Percentiles rank a stretch among this genome's conserved stretches.
phyloP scores from a whole-genome alignment of 495 filamentous ascomycete species.

The Staphylotrichum longicolle region DNA sequence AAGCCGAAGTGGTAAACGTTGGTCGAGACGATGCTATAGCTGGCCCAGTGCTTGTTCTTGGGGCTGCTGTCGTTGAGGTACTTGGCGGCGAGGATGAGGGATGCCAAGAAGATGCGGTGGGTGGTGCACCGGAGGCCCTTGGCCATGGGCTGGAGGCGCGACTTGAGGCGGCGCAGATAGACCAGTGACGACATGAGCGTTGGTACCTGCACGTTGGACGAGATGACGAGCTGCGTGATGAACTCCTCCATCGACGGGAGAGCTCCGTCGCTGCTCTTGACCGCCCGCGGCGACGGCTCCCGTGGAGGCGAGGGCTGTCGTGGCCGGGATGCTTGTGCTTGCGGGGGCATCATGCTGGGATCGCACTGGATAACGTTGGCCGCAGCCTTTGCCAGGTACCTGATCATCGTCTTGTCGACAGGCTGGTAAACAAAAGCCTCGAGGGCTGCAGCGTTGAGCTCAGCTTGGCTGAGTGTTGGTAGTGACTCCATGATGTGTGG shows the following conservation, averaged over 20 bases:
- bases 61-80: conserved; percentile 97
- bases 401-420: conserved; percentile 81
- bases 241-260: conserved; percentile 84
- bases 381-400: conserved; percentile 78
- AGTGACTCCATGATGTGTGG: conserved; percentile 37
- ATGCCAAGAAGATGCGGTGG: conserved; percentile 94
- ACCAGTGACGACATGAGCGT: conserved; percentile 96
- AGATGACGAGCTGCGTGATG: conserved; percentile 83
- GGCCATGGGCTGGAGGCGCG: conserved; percentile 84
- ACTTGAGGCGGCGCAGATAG: conserved; percentile 80
- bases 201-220: conserved; percentile 94
- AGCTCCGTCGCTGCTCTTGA: conserved; percentile 39
- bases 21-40: conserved; percentile 69
- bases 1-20: conserved; percentile 83
- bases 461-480: conserved; percentile 39
- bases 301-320: conserved; percentile 62
- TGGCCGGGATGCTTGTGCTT: conserved; percentile 24
- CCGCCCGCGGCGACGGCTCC: conserved; percentile 60
- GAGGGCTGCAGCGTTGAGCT: conserved; percentile 75
- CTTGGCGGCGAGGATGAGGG: conserved; percentile 90
- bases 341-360: conserved; percentile 46
- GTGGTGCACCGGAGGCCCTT: conserved; percentile 97
- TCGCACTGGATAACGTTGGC: conserved; percentile 91
- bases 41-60: conserved; percentile 99
- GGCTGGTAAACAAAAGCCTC: conserved; percentile 83